Base-by-base conservation (phyloP, 2,329 filamentous ascomycete species). In the Aspergillus vadensis region DNA sequence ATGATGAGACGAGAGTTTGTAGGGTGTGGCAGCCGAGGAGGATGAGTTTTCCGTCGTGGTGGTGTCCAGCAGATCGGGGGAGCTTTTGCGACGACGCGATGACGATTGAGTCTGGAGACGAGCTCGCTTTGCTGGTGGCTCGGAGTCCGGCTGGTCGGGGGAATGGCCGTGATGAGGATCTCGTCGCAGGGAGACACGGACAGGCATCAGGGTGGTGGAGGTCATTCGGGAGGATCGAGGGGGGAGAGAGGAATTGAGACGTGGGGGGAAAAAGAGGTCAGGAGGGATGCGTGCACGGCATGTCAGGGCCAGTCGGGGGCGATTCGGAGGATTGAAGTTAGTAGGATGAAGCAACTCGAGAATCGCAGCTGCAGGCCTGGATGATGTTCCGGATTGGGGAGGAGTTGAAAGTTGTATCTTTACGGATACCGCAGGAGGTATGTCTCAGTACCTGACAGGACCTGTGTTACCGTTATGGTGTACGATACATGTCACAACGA, bases 121-220 rank as follows among this genome's bases (percentile, higher is more conserved):
- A 64, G 67, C 65, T 48, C 68, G 68, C 60, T 74, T 73, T 51
- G 68, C 59, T 36, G 70, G 69, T 43, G 70, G 67, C 19, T 62
- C 63, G 55, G 19, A 32, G 55, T 57, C 47, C 56, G 57, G 25
- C 39, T 65, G 61, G 27, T 57, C 65, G 49, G 60, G 51, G 49
- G 66, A 53, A 23, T 44, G 41, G 50, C 64, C 58, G 59, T 64
- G 60, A 54, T 64, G 60, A 55, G 65, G 61, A 57, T 68, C 67
- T 64, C 65, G 71, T 74, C 72, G 72, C 69, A 73, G 64, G 59
- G 71, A 68, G 65, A 68, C 71, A 61, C 72, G 72, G 62, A 74
- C 65, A 57, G 72, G 69, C 74, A 76, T 76, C 32, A 68, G 43
- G 57, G 63, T 62, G 65, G 66, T 60, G 63, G 58, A 55, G 61